Conservation (phyloP, 352 stramenopile species). For the Saprolegnia parasitica region DNA sequence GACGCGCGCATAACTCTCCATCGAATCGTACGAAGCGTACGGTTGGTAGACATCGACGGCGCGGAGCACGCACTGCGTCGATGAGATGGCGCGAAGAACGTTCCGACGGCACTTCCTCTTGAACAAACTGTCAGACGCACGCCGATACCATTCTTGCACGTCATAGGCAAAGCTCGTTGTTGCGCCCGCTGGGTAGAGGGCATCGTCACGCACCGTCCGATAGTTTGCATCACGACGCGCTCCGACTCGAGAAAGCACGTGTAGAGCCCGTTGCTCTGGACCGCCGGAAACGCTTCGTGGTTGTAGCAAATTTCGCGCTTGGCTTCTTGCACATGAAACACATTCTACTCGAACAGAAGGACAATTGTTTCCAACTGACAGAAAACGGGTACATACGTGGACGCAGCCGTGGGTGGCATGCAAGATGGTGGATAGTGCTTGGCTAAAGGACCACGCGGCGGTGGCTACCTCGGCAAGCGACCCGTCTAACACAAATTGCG, state of each 20-base stretch:
- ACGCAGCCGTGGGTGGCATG: constrained; percentile 2
- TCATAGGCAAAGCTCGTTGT: neutral
- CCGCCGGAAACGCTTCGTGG: neutral
- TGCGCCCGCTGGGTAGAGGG: neutral
- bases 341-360: neutral
- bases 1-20: neutral
- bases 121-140: neutral
- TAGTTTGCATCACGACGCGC: constrained; percentile 2
- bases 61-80: neutral
- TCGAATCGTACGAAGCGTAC: neutral
- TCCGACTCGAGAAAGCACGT: neutral
- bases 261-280: neutral
- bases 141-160: constrained; percentile 2
- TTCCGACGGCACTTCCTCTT: neutral
- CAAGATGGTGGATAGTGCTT: neutral
- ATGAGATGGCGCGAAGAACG: constrained; percentile 1
- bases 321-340: neutral
- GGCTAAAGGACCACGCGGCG: constrained; percentile 5
- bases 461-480: neutral
- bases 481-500: neutral
- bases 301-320: constrained; percentile 5
- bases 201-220: neutral
- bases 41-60: neutral
- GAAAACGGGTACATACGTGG: neutral
- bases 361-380: too few relatives aligned